phyloP scores from a whole-genome alignment of 1,284 basidiomycete genomes.

The Cutaneotrichosporon arboriforme region DNA sequence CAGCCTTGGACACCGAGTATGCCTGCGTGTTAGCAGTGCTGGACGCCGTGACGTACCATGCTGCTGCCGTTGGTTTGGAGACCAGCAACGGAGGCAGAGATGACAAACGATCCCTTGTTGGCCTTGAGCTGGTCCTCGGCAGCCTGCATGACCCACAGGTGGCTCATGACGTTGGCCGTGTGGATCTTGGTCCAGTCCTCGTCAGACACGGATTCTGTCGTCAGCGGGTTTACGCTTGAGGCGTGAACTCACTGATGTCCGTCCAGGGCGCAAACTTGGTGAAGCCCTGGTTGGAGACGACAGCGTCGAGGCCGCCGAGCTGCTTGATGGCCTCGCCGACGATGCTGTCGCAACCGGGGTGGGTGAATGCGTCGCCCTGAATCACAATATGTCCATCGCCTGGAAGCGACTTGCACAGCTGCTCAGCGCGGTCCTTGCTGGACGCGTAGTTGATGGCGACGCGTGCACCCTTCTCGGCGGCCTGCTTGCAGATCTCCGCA shows the following conservation, averaged over 20 bases:
- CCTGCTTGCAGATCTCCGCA: conserved; percentile 17
- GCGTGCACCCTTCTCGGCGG: conserved; percentile 17
- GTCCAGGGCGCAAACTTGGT: conserved; percentile 22
- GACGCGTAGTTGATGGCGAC: conserved; percentile 26
- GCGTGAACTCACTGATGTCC: conserved; percentile 21
- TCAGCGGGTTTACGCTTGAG: not conserved
- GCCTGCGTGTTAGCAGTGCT: conserved; percentile 1
- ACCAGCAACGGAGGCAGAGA: conserved; percentile 20
- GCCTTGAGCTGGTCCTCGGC: conserved; percentile 17
- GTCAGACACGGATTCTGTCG: conserved; percentile 18
- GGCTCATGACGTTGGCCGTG: conserved; percentile 22
- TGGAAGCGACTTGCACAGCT: conserved; percentile 12
- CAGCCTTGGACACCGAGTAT: conserved; percentile 21
- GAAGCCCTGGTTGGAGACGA: conserved; percentile 24
- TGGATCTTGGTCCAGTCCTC: conserved; percentile 24
- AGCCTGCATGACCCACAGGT: conserved; percentile 27
- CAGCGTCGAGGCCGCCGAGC: conserved; percentile 23
- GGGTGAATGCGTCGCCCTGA: conserved; percentile 23
- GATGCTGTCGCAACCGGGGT: conserved; percentile 15
- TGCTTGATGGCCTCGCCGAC: conserved; percentile 10
- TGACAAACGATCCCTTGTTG: conserved; percentile 20
- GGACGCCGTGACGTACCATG: conserved; percentile 23
- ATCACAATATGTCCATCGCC: conserved; percentile 20
- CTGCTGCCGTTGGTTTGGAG: conserved; percentile 22
- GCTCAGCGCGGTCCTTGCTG: conserved; percentile 19